Conservation (phyloP, 2,329 filamentous ascomycete genomes). For the Monilinia fructigena region DNA sequence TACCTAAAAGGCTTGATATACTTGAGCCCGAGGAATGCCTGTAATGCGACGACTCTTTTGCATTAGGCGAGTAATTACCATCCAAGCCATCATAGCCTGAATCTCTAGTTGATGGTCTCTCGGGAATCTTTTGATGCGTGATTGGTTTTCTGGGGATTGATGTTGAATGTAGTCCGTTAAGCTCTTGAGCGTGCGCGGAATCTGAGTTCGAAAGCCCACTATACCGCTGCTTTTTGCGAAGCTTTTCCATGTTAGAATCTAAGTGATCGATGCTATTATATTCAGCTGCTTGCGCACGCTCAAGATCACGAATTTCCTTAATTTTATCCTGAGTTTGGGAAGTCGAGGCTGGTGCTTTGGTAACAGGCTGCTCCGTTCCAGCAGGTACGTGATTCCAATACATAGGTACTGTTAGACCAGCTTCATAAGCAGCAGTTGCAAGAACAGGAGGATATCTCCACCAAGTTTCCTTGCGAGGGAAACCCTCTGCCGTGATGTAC, state of each 20-base stretch:
- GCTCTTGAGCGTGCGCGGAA: conserved; percentile 1
- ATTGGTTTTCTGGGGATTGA: not conserved
- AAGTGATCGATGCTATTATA: conserved; percentile 3
- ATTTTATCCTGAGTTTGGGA: not conserved
- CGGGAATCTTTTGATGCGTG: not conserved
- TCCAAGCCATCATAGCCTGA: not conserved
- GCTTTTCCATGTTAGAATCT: conserved; percentile 1
- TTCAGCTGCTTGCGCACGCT: conserved; percentile 9
- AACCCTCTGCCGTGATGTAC: conserved; percentile 31
- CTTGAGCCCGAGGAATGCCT: conserved; percentile 13
- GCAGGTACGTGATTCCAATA: conserved; percentile 17
- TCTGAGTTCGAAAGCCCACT: conserved; percentile 3
- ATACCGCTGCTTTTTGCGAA: conserved; percentile 9
- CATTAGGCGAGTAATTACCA: not conserved
- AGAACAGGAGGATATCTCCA: conserved; percentile 37
- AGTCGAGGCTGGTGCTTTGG: not conserved
- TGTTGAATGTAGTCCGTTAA: not conserved
- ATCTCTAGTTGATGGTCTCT: conserved; percentile 12
- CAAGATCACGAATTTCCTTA: conserved; percentile 14
- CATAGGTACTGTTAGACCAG: conserved; percentile 28
- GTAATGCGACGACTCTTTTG: not conserved
- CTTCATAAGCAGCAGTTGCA: conserved; percentile 25
- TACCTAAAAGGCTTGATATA: conserved; percentile 14
- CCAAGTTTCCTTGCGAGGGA: conserved; percentile 34
- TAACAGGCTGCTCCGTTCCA: not conserved